A percentile compares a stretch with the other conserved stretches of the same genome.
phyloP scores from a whole-genome alignment of 768 basidiomycete species.

The Saitozyma sp. region DNA sequence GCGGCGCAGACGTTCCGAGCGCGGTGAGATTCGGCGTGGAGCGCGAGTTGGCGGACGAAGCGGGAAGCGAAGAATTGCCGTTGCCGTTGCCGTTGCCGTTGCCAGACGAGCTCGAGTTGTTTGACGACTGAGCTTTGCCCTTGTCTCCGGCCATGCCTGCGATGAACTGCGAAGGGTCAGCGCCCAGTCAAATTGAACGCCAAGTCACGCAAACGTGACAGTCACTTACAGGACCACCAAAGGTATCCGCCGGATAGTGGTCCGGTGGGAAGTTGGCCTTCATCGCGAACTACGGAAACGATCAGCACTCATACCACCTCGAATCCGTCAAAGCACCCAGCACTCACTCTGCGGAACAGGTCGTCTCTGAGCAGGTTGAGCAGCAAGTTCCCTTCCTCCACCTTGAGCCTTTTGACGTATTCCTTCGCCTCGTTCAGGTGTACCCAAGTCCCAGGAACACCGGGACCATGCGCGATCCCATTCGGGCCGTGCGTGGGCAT shows the following conservation, averaged over 20 bases:
- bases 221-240: constrained; percentile 5
- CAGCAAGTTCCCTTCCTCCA: constrained; percentile 13
- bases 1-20: constrained; percentile 11
- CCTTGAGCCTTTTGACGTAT: constrained; percentile 17
- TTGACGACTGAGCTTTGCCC: not conserved
- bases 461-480: constrained; percentile 13
- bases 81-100: not conserved
- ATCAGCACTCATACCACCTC: too few relatives aligned
- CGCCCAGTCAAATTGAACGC: not conserved
- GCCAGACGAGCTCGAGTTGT: too few relatives aligned
- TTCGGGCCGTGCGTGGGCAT: constrained; percentile 6
- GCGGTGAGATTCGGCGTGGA: constrained; percentile 29
- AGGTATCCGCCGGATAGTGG: not conserved
- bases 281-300: not conserved
- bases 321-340: not conserved
- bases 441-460: constrained; percentile 35
- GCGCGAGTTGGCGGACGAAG: constrained; percentile 27
- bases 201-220: not conserved
- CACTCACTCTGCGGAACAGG: constrained; percentile 29
- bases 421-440: constrained; percentile 25
- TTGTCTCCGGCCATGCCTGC: constrained; percentile 10
- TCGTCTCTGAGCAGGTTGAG: constrained; percentile 28
- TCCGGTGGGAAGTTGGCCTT: not conserved
- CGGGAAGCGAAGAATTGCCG: constrained; percentile 9
- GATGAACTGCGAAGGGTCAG: constrained; percentile 18